phyloP scores from a whole-genome alignment of 2,329 filamentous ascomycete genomes.

The Salinomyces thailandicus region DNA sequence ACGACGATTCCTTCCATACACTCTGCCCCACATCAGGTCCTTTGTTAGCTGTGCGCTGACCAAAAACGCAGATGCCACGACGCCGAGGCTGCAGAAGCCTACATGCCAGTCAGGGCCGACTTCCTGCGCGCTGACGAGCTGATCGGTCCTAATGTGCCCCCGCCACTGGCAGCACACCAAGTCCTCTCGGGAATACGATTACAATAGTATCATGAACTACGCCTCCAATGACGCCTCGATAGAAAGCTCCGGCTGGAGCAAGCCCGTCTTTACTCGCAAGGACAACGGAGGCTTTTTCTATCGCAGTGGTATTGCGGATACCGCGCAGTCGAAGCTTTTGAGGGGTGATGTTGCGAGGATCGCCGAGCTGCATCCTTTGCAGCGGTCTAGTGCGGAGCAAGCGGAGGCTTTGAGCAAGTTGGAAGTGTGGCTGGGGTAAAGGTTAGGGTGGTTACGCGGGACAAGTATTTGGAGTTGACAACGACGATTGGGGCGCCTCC shows the following conservation, averaged over 20 bases:
- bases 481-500: too few species aligned
- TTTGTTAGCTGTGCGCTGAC: too few species aligned
- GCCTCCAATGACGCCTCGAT: background rate
- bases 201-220: conserved; percentile 3
- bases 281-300: background rate
- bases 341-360: conserved; percentile 2
- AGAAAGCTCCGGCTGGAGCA: background rate
- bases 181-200: background rate
- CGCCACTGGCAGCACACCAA: too few species aligned
- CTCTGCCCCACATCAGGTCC: too few species aligned
- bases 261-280: background rate
- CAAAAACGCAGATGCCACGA: conserved; percentile 1
- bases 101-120: background rate
- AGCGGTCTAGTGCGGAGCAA: background rate
- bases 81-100: background rate
- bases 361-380: background rate
- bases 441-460: background rate
- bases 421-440: background rate
- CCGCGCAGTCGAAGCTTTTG: background rate
- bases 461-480: background rate
- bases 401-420: background rate
- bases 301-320: background rate
- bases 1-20: too few species aligned
- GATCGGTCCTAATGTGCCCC: too few species aligned
- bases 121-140: background rate